Evolutionary conservation across 148 eudicot species (phyloP), one percentile per base, ranked within the genome.

Genomic region (Camellia lanceoleosa): DNA sequence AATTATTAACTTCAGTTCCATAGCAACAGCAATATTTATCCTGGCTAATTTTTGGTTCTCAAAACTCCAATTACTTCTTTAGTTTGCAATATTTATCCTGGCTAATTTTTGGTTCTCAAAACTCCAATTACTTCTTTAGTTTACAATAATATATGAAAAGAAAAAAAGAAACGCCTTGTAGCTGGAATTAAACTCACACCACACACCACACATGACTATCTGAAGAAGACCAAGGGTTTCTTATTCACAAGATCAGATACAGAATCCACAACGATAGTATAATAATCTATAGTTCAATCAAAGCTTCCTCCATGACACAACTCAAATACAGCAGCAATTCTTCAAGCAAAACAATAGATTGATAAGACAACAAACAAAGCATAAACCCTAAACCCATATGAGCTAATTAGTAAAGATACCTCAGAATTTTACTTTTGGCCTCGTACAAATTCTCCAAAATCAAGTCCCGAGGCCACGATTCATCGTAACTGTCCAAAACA

Each of bases 341-440:
- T n/a, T 49, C 20, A 54, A 52, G 56, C n/a, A 19, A 80, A 43
- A 51, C 10, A 61, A 65, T 13, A 14, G 42, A 49, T 38, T 47
- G 15, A 30, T 67, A 3, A 79, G 65, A 65, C 41, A 79, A 46
- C 67, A 74, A 65, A 30, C 1, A 30, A 30, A 30, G 38, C 38
- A 30, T 30, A 30, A 30, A 30, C 38, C 38, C 38, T 30, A 30
- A 30, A 74, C 51, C 65, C 65, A 2, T 7, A 55, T 51, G 56
- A 75, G 11, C 68, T 19, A 47, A 62, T 49, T 47, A 14, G 62
- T 10, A 18, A 30, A 43, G 9, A 30, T 82, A 91, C 97, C 95
- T 93, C 82, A 90, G 86, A 38, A 91, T 81, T 88, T 80, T 87
- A 42, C 69, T 82, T 78, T 88, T 93, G 23, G 90, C 91, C 79